phyloP scores from a whole-genome alignment of 164 flowering plant genomes.

The Chimonanthus salicifolius region DNA sequence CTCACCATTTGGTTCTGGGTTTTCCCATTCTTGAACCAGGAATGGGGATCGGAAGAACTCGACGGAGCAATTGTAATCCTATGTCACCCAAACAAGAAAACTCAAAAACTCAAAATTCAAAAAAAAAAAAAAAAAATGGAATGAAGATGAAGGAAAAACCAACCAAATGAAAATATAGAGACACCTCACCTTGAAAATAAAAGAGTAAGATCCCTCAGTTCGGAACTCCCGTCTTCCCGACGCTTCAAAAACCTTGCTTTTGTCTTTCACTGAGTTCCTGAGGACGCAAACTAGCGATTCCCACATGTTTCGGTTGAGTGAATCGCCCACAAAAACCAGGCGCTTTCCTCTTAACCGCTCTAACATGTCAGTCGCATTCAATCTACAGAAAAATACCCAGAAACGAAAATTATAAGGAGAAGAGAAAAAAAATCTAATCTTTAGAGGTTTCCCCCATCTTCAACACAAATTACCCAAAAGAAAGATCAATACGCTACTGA shows the following conservation, averaged over 20 bases:
- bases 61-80: constrained; percentile 80
- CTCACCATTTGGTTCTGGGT: constrained; percentile 50
- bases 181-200: constrained; percentile 54
- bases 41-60: constrained; percentile 93
- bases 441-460: no score
- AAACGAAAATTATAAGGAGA: neutral
- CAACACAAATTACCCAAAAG: no score
- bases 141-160: neutral
- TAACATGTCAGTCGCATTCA: constrained; percentile 61
- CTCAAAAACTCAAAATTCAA: neutral
- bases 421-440: neutral
- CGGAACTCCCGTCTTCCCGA: constrained; percentile 67
- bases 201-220: constrained; percentile 69
- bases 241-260: constrained; percentile 72
- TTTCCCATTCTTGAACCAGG: constrained; percentile 84
- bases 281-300: constrained; percentile 90
- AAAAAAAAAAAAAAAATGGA: neutral
- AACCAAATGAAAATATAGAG: neutral
- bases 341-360: constrained; percentile 73
- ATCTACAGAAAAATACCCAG: constrained; percentile 30
- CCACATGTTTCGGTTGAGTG: constrained; percentile 98
- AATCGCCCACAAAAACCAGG: constrained; percentile 93
- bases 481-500: neutral
- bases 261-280: constrained; percentile 54
- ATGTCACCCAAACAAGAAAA: neutral